Evolutionary conservation across 108 stramenopile species (phyloP).

Genomic region (Skeletonema tropicum): DNA sequence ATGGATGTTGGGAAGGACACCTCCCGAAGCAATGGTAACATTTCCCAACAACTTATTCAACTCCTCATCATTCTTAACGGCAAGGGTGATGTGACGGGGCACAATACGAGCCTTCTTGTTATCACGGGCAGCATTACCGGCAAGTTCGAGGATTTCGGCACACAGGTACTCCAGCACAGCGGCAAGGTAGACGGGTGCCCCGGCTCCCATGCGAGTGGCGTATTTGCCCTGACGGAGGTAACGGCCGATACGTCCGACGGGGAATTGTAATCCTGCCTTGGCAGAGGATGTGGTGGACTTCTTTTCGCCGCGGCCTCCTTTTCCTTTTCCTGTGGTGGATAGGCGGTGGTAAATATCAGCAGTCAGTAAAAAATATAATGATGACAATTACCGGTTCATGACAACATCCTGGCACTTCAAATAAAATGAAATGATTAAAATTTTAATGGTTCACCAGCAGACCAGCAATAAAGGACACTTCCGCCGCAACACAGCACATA

Average conservation of each 20-base stretch:
- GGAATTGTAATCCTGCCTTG: slow-evolving; percentile 98
- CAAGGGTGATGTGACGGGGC: slow-evolving; percentile 94
- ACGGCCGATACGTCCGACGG: slow-evolving; percentile 94
- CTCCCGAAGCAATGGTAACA: slow-evolving; percentile 95
- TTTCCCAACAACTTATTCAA: slow-evolving; percentile 92
- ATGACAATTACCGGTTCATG: background rate
- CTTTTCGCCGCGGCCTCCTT: slow-evolving; percentile 89
- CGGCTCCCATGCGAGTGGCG: slow-evolving; percentile 93
- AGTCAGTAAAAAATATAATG: background rate
- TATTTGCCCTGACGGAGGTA: slow-evolving; percentile 95
- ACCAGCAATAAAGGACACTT: no score
- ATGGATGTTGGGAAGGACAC: slow-evolving; percentile 98
- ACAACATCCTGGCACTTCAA: background rate
- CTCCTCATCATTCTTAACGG: slow-evolving; percentile 95
- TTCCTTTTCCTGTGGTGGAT: slow-evolving; percentile 56
- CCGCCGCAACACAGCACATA: background rate
- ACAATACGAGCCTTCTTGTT: slow-evolving; percentile 96
- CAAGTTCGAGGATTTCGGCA: slow-evolving; percentile 94
- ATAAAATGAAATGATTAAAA: background rate
- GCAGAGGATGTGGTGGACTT: slow-evolving; percentile 84
- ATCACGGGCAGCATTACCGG: slow-evolving; percentile 96
- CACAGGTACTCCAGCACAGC: slow-evolving; percentile 95
- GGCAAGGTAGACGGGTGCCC: slow-evolving; percentile 95
- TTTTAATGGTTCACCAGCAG: background rate
- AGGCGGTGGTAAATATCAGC: background rate